phyloP scores from a whole-genome alignment of 202 grass and related monocot genomes.

The Eragrostis tef region DNA sequence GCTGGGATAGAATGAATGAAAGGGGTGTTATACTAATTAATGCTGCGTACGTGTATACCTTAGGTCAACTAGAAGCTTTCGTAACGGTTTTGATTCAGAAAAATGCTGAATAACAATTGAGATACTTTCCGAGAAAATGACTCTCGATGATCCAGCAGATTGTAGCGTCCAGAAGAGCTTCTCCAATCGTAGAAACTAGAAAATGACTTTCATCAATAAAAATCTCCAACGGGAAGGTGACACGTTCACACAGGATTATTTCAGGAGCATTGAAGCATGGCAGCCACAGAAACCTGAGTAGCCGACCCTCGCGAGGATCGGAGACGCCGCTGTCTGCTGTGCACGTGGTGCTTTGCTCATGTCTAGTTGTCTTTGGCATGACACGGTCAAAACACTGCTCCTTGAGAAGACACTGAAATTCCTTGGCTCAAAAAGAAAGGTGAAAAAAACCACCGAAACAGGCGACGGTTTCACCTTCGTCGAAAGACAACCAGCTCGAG shows the following conservation, averaged over 20 bases:
- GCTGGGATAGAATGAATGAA: conserved; percentile 11
- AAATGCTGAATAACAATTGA: background rate
- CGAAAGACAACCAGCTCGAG: conserved; percentile 20
- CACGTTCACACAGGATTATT: too few relatives aligned
- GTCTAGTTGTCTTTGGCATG: background rate
- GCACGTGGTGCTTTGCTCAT: conserved; percentile 33
- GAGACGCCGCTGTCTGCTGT: background rate
- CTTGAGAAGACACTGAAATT: conserved; percentile 4
- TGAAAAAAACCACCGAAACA: background rate
- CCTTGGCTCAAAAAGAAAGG: background rate
- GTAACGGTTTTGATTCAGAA: conserved; percentile 13
- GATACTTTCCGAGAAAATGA: background rate
- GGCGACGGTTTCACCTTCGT: conserved; percentile 6
- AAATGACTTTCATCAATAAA: too few relatives aligned
- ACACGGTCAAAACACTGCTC: conserved; percentile 22
- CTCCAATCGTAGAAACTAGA: background rate
- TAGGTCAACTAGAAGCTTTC: conserved; percentile 8
- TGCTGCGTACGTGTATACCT: background rate
- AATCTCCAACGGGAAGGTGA: background rate
- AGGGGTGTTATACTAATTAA: conserved; percentile 11
- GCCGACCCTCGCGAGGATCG: background rate
- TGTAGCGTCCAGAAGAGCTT: background rate
- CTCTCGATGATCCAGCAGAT: background rate
- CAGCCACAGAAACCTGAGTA: background rate
- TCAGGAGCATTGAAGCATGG: conserved; percentile 25